A percentile compares a stretch with the other conserved stretches of the same genome.
phyloP scores from a whole-genome alignment of 106 monocot species.

The Allium cepa region DNA sequence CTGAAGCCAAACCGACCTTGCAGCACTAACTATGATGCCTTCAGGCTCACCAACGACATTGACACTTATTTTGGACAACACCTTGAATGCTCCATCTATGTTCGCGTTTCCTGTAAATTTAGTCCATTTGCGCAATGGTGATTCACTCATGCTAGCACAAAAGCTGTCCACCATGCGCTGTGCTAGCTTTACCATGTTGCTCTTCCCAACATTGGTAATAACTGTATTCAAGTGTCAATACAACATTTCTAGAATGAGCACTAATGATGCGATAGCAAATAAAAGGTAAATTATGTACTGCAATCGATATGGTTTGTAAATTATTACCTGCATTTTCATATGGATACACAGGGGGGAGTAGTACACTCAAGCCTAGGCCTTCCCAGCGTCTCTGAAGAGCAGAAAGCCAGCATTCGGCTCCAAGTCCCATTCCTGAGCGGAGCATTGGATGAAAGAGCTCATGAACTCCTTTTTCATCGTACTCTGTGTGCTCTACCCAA shows the following conservation, averaged over 20 bases:
- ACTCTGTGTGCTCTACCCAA: slow-evolving; percentile 68
- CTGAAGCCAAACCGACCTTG: neutral
- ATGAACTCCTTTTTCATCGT: slow-evolving; percentile 43
- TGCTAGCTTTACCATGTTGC: neutral
- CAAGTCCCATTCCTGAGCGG: slow-evolving; percentile 43
- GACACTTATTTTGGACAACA: neutral
- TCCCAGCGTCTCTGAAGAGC: slow-evolving; percentile 58
- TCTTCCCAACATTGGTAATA: neutral
- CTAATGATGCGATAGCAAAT: neutral
- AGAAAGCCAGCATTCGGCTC: slow-evolving; percentile 43
- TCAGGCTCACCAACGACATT: neutral
- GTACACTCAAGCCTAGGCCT: slow-evolving; percentile 14
- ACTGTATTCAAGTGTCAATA: too few species aligned
- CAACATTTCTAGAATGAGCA: too few species aligned
- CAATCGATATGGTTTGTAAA: neutral
- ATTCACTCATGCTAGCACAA: neutral
- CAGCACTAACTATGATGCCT: neutral
- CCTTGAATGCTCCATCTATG: too few species aligned
- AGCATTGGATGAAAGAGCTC: slow-evolving; percentile 41
- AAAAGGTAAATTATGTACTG: neutral
- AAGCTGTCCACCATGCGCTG: neutral
- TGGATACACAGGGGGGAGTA: neutral
- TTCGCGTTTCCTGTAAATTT: too few species aligned
- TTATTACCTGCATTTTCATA: too few species aligned
- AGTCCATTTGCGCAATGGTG: too few species aligned